Conservation (phyloP, 345 rosid genomes). For the Arabidopsis arenosa region DNA sequence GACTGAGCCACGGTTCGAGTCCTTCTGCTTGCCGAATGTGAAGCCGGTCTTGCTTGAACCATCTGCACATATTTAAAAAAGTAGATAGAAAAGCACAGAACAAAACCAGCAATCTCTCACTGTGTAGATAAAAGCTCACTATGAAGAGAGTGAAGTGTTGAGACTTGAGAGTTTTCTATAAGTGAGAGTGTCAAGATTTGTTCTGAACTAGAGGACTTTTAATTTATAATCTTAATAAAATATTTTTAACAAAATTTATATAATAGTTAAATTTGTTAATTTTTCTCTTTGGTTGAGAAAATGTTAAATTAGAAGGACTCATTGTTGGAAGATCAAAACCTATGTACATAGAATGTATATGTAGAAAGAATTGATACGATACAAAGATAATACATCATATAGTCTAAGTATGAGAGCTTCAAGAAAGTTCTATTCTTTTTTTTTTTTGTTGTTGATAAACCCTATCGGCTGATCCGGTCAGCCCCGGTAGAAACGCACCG, state of each 20-base stretch:
- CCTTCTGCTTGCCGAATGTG: slow-evolving; percentile 61
- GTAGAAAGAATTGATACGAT: too few relatives aligned
- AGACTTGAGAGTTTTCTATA: slow-evolving; percentile 29
- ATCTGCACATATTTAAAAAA: slow-evolving; percentile 24
- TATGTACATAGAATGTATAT: too few relatives aligned
- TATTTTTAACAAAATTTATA: not conserved
- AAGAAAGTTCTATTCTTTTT: too few relatives aligned
- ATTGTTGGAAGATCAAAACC: not conserved
- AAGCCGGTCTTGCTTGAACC: slow-evolving; percentile 53
- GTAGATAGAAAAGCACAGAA: slow-evolving; percentile 26
- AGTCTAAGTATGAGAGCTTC: too few relatives aligned
- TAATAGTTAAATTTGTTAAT: too few relatives aligned
- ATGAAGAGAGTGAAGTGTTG: slow-evolving; percentile 2
- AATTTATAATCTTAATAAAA: slow-evolving; percentile 10
- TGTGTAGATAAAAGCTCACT: slow-evolving; percentile 34
- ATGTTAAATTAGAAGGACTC: too few relatives aligned
- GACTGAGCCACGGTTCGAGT: slow-evolving; percentile 86
- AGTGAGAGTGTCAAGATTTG: slow-evolving; percentile 15
- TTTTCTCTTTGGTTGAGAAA: too few relatives aligned
- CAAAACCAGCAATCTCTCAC: slow-evolving; percentile 10
- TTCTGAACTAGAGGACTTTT: not conserved
- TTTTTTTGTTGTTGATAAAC: too few relatives aligned
- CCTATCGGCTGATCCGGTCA: too few relatives aligned
- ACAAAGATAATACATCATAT: too few relatives aligned
- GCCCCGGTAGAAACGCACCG: too few relatives aligned